These are phyloP conservation scores for Scheffersomyces segobiensis DNA, from an alignment of 1,139 yeast species.

Conservation along the genomic window DNA sequence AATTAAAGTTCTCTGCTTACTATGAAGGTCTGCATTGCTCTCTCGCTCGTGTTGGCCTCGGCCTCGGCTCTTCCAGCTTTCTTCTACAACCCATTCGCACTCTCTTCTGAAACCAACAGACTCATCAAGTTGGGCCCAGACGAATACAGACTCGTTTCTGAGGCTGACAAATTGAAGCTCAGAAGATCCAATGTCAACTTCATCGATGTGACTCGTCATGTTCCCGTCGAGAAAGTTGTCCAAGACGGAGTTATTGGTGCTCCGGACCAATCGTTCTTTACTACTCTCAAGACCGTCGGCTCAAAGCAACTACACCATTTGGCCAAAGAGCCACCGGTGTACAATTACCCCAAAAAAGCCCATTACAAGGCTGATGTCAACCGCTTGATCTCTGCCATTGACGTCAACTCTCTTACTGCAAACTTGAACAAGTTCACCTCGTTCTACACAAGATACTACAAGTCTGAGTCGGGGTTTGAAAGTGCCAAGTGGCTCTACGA, in stretches of 20 bases:
- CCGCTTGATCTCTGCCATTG: constrained; percentile 40
- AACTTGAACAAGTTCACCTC: constrained; percentile 66
- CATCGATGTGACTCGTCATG: constrained; percentile 65
- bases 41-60: background rate
- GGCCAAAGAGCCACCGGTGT: constrained; percentile 34
- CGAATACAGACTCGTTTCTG: constrained; percentile 47
- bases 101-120: constrained; percentile 16
- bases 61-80: constrained; percentile 10
- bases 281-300: constrained; percentile 22
- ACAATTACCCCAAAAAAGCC: constrained; percentile 55
- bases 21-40: background rate
- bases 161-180: constrained; percentile 55
- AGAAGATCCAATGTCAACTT: constrained; percentile 58
- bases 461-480: constrained; percentile 65
- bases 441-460: constrained; percentile 80
- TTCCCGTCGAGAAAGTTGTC: constrained; percentile 37
- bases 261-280: constrained; percentile 7
- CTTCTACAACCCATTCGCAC: background rate
- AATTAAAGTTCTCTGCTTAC: background rate
- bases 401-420: constrained; percentile 47
- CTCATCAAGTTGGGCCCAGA: constrained; percentile 41
- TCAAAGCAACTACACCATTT: constrained; percentile 32
- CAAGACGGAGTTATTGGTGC: constrained; percentile 26
- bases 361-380: constrained; percentile 42
- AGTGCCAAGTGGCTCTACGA: constrained; percentile 73